Evolutionary conservation across 2,329 filamentous ascomycete genomes (phyloP).

Genomic region (Colletotrichum godetiae): DNA sequence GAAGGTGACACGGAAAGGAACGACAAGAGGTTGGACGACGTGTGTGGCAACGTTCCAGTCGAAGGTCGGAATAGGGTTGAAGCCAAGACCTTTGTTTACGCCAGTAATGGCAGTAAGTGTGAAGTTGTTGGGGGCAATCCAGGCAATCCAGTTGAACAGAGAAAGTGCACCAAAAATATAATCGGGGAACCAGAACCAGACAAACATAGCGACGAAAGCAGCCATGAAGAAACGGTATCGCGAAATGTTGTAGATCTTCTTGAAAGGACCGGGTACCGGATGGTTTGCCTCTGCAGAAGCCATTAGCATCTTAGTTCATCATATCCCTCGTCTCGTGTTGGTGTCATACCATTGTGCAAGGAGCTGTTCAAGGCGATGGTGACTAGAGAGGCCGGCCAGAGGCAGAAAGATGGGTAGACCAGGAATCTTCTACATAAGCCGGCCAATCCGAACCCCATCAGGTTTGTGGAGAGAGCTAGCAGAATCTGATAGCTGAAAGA

Average conservation of each 20-base stretch:
- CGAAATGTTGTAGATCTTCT: slow-evolving; percentile 47
- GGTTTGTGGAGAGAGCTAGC: slow-evolving; percentile 58
- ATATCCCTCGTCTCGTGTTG: slow-evolving; percentile 8
- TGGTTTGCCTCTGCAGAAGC: slow-evolving; percentile 37
- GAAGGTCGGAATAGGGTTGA: slow-evolving; percentile 51
- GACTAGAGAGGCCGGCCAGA: slow-evolving; percentile 62
- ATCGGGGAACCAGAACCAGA: slow-evolving; percentile 64
- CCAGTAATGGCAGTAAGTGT: slow-evolving; percentile 49
- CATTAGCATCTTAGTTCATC: background rate
- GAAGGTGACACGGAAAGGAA: slow-evolving; percentile 43
- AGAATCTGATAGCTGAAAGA: slow-evolving; percentile 58
- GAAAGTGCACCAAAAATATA: slow-evolving; percentile 59
- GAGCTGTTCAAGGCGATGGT: slow-evolving; percentile 58
- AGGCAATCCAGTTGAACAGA: slow-evolving; percentile 62
- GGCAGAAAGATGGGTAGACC: slow-evolving; percentile 59
- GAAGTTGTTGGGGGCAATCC: slow-evolving; percentile 57
- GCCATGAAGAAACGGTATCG: slow-evolving; percentile 56
- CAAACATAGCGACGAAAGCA: slow-evolving; percentile 56
- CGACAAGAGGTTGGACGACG: slow-evolving; percentile 45
- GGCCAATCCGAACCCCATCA: slow-evolving; percentile 64
- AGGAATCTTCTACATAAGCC: slow-evolving; percentile 59
- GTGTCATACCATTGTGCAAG: slow-evolving; percentile 50
- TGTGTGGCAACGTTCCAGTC: slow-evolving; percentile 52
- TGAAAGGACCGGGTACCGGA: slow-evolving; percentile 44
- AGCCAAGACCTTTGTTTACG: slow-evolving; percentile 49